phyloP scores from a whole-genome alignment of 1,284 basidiomycete genomes.

The Irpex sp. region DNA sequence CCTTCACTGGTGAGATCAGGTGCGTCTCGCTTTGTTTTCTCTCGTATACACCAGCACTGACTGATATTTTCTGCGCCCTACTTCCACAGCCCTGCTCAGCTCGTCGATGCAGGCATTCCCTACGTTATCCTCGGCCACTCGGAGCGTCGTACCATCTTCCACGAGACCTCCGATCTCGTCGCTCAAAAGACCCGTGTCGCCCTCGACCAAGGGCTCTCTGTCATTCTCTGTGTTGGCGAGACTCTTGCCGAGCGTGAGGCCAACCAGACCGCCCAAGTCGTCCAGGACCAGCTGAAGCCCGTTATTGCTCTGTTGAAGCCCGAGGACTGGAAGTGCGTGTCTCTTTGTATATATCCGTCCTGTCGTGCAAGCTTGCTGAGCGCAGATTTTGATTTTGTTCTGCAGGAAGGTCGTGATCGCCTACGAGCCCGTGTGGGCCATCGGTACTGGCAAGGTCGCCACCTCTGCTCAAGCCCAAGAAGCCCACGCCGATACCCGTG shows the following conservation, averaged over 20 bases:
- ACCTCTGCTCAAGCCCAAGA: conserved; percentile 94
- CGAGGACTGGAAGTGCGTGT: conserved; percentile 81
- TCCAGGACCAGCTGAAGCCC: conserved; percentile 86
- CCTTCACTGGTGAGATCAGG: conserved; percentile 97
- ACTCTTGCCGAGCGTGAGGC: conserved; percentile 91
- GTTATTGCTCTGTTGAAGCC: conserved; percentile 75
- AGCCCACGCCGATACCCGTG: conserved; percentile 88
- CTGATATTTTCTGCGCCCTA: background rate
- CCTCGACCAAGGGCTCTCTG: conserved; percentile 78
- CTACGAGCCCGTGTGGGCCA: conserved; percentile 98
- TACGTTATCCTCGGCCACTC: conserved; percentile 98
- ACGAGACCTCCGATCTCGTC: conserved; percentile 87
- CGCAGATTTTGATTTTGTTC: background rate
- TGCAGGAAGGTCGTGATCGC: conserved; percentile 91
- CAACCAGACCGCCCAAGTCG: conserved; percentile 83
- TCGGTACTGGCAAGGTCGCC: conserved; percentile 97
- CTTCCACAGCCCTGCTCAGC: conserved; percentile 75
- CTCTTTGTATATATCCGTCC: background rate
- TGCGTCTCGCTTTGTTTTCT: conserved; percentile 34
- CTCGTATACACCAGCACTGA: background rate
- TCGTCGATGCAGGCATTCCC: conserved; percentile 88
- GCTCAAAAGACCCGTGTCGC: conserved; percentile 91
- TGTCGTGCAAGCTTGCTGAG: background rate
- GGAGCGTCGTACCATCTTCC: conserved; percentile 94
- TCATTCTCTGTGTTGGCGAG: conserved; percentile 98